phyloP scores from a whole-genome alignment of 2,329 filamentous ascomycete species.

The Fusarium secorum region DNA sequence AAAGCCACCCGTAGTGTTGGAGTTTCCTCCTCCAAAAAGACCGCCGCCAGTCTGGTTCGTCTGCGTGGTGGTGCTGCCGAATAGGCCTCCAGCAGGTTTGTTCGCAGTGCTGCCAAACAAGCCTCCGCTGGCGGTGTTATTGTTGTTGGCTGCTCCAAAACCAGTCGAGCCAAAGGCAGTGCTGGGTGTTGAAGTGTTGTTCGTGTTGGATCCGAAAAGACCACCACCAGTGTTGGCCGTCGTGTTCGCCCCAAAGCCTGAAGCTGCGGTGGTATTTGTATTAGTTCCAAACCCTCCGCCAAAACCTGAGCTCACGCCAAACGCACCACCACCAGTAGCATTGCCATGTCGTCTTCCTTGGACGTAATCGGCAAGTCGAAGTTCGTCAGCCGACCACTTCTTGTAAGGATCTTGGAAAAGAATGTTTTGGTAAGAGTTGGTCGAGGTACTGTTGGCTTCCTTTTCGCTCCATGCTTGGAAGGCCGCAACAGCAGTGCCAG shows the following conservation, averaged over 20 bases:
- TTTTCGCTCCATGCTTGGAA: constrained; percentile 79
- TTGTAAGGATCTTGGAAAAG: constrained; percentile 81
- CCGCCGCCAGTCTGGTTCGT: constrained; percentile 39
- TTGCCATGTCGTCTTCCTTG: constrained; percentile 87
- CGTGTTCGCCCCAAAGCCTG: constrained; percentile 57
- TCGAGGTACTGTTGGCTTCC: constrained; percentile 65
- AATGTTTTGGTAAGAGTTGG: constrained; percentile 79
- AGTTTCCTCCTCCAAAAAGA: constrained; percentile 39
- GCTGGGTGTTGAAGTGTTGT: constrained; percentile 39
- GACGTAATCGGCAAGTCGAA: constrained; percentile 85
- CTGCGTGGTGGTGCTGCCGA: constrained; percentile 43
- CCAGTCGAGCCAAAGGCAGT: constrained; percentile 44
- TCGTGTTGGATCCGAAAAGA: constrained; percentile 49
- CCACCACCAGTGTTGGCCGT: constrained; percentile 47
- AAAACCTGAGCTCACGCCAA: constrained; percentile 69
- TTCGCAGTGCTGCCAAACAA: constrained; percentile 45
- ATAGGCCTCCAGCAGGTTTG: constrained; percentile 49
- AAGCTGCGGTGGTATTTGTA: constrained; percentile 36
- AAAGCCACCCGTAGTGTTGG: constrained; percentile 27
- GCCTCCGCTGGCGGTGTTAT: constrained; percentile 40
- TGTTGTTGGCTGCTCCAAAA: constrained; percentile 52
- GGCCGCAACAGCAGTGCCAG: constrained; percentile 73
- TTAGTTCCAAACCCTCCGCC: constrained; percentile 60
- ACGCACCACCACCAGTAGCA: constrained; percentile 82
- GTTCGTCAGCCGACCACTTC: constrained; percentile 89